Base-by-base conservation (phyloP, 2,329 filamentous ascomycete species). In the Monilinia fructicola region DNA sequence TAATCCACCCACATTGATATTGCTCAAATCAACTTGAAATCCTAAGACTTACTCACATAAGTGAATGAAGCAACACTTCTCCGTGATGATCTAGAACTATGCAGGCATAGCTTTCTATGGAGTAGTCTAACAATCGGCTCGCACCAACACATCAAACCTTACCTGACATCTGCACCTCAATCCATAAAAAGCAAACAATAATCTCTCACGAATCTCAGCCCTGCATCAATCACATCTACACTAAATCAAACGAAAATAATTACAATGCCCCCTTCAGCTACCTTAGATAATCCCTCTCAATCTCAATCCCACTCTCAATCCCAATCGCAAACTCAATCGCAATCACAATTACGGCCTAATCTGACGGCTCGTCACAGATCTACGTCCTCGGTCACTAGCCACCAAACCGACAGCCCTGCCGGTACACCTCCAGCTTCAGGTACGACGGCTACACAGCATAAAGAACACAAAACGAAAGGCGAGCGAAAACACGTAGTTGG, bases 401-500 rank as follows among this genome's bases (percentile, higher is more conserved):
- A 71, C 38, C 44, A 63, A 58, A 64, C 35, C 18, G 60, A 64
- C 28, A 64, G 53, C 7, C 65, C 60, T 38, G 59, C 65, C 28
- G 53, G 50, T 52, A 74, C 66, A 70, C 72, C 62, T 71, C 69
- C 54, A 71, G 48, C 71, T 61, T 26, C 58, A 61, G 58, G 58
- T 61, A 26, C 58, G 46, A 61, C 58, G 46, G 70, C 73, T 50
- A 72, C 73, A 56, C 70, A 72, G 53, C 72, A 75, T 68, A 68
- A 67, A 56, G 73, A 73, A 63, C 61, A 65, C 11, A 76, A 76
- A 64, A n/a, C 46, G 35, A 65, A 65, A 53, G 64, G 55, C 40
- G 64, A 60, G 50, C 58, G 59, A 21, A 70, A 73, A 42, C 74
- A 75, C 65, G 72, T 76, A 60, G 73, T 73, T n/a, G 72, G 72